Evolutionary conservation across 345 rosid species (phyloP), one percentile per base, ranked within the genome.

Genomic region (Chamaenerion angustifolium): DNA sequence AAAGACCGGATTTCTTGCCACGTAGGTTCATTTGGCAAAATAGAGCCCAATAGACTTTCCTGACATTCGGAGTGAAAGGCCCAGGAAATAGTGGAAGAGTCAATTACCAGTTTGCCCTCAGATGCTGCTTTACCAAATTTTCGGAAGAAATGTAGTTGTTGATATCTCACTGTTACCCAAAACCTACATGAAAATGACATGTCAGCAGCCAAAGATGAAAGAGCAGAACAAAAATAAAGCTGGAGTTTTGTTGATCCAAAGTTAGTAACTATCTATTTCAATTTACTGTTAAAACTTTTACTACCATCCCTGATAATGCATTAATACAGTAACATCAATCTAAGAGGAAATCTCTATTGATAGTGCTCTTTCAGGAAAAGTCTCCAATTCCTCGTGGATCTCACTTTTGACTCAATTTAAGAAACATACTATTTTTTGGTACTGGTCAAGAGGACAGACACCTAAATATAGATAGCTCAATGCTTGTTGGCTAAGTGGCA

Each of bases 41-140:
- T 54, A 58, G 80, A 72, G 54, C 51, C 61, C 56, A 80, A 64
- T 58, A 89, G 67, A 63, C 63, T 72, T 71, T 89, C 97, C 67
- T 79, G 93, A 66, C 85, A 85, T 56, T 82, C 97, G 57, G 95
- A 89, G 61, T 85, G 97, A 73, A 80, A 89, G 57, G 93, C 95
- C 93, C 95, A 89, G 57, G 66, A 76, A 59, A 82, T 76, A 65
- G 71, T 65, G 67, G 74, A 69, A 54, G 85, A 68, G 66, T 82
- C 87, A 66, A 74, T 66, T 58, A 56, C 72, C 67, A 85, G 57
- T 57, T 82, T 89, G 57, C 77, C 87, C 56, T 58, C 13, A 55
- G 85, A 68, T 46, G 89, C 71, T 62, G 65, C 57, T 68, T 73
- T 74, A 57, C 83, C 85, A 78, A 56, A 74, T 46, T 68, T 77